These are phyloP conservation scores for Metschnikowia arizonensis DNA, from an alignment of 805 yeast species.

Conservation along the genomic window DNA sequence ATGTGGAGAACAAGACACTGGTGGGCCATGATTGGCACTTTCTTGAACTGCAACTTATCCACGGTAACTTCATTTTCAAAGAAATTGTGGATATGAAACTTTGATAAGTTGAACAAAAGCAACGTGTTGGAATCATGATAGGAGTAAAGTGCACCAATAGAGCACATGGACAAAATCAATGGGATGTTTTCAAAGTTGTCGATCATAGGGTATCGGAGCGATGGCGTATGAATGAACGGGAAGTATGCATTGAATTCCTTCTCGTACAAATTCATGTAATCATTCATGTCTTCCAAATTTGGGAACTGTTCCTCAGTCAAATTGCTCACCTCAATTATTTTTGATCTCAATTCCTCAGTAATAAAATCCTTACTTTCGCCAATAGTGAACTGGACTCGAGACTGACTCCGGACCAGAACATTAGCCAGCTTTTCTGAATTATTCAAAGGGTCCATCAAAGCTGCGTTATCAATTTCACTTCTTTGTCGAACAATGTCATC, in stretches of 20 bases:
- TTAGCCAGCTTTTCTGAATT: constrained; percentile 1
- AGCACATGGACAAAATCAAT: constrained; percentile 71
- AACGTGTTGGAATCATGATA: constrained; percentile 77
- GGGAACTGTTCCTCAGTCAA: constrained; percentile 65
- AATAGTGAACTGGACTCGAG: constrained; percentile 20
- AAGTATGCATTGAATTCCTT: constrained; percentile 76
- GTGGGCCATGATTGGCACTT: constrained; percentile 53
- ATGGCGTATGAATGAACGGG: constrained; percentile 77
- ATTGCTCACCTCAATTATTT: constrained; percentile 51
- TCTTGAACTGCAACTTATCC: constrained; percentile 46
- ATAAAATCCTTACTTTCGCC: constrained; percentile 30
- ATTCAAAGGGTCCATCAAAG: background rate
- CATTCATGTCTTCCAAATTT: constrained; percentile 67
- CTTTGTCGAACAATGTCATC: constrained; percentile 56
- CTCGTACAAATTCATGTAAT: constrained; percentile 69
- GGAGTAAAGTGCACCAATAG: constrained; percentile 84
- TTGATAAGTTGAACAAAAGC: constrained; percentile 62
- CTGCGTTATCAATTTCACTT: constrained; percentile 7
- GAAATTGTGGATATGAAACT: constrained; percentile 60
- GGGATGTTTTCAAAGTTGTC: constrained; percentile 52
- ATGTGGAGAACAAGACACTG: constrained; percentile 55
- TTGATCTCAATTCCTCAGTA: constrained; percentile 47
- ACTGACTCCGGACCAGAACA: constrained; percentile 3
- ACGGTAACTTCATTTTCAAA: constrained; percentile 50
- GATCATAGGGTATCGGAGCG: constrained; percentile 40